A percentile compares a stretch with the other conserved stretches of the same genome.
phyloP scores from a whole-genome alignment of 352 stramenopile genomes.

The Globisporangium yorkense region DNA sequence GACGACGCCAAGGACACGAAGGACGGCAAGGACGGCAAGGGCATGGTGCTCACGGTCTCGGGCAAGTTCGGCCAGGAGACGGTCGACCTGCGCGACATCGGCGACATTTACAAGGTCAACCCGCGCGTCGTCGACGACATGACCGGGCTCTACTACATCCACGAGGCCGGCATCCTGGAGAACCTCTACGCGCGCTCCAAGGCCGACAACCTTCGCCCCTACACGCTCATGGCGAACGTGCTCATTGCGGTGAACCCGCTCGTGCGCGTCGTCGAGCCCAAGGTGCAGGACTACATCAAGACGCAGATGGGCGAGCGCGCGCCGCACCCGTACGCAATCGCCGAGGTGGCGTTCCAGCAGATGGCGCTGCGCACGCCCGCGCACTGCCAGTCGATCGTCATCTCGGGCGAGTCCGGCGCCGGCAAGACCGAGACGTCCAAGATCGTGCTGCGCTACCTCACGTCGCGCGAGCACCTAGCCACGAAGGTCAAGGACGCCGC shows the following conservation, averaged over 20 bases:
- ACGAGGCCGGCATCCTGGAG: conserved; percentile 81
- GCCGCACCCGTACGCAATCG: conserved; percentile 79
- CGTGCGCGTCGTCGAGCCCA: conserved; percentile 72
- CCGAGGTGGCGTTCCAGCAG: conserved; percentile 87
- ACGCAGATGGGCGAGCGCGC: conserved; percentile 83
- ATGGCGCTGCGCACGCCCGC: conserved; percentile 77
- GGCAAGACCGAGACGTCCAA: conserved; percentile 89
- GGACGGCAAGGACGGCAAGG: conserved; percentile 35
- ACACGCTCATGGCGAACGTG: conserved; percentile 88
- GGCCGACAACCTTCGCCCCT: conserved; percentile 67
- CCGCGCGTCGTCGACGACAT: conserved; percentile 85
- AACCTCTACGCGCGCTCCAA: conserved; percentile 75
- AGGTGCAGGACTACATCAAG: conserved; percentile 86
- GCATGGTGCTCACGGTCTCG: conserved; percentile 57
- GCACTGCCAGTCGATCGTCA: conserved; percentile 86
- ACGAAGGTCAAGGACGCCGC: conserved; percentile 28
- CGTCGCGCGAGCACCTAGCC: conserved; percentile 67
- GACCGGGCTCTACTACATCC: conserved; percentile 86
- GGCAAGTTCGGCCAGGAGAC: conserved; percentile 69
- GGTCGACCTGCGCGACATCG: conserved; percentile 76
- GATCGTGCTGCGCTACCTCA: conserved; percentile 86
- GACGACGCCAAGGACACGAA: conserved; percentile 10
- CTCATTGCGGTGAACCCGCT: conserved; percentile 85
- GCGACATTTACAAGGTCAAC: conserved; percentile 84
- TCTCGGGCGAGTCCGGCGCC: conserved; percentile 81